Base-by-base conservation (phyloP, 495 filamentous ascomycete genomes). In the Aspergillus nidulans region DNA sequence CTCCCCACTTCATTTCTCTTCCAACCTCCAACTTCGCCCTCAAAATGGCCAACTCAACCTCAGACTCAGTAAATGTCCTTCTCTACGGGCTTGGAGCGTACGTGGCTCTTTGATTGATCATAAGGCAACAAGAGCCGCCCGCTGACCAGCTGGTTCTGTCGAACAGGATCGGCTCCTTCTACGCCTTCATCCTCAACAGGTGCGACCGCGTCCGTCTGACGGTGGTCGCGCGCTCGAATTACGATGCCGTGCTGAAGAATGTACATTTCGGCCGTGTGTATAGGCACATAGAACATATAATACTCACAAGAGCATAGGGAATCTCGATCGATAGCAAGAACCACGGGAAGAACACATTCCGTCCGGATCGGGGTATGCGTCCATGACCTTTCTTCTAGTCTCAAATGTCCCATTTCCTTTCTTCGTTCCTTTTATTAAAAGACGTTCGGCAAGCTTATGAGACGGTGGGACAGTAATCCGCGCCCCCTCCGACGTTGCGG, bases 151-250 rank as follows among this genome's bases (percentile, higher is more conserved):
- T 44, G 18, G 18, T 13, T 46, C 1, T 15, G 8, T 16, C 16
- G 20, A 15, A 36, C 20, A 13, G 13, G 1, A 74, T 76, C 49
- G 73, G 73, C 64, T 76, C 71, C 49, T 75, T 76, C 60, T 76
- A 76, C 53, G 73, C 71, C 40, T 75, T 79, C 57, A 73, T 81
- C 39, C 56, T 79, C 1, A 68, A 62, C 36, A 72, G 70, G 6
- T 62, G 65, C 42, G 56, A 68, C 15, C 63, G 68, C 18, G 74
- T 81, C 10, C 63, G 68, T 18, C 55, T 81, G n/a, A 79, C 71
- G 0, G 77, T 79, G 0, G 71, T 78, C n/a, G 78, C 78, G 5
- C 73, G 77, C 28, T 81, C 78, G 1, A 81, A 81, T 45, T 80
- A 77, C 49, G 71, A 77, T 0, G 71, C 71, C 6, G 76, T 80